A percentile compares a stretch with the other conserved stretches of the same genome.
These are phyloP conservation scores for Xerocomus spinulosus DNA, from an alignment of 768 basidiomycete genomes.

Conservation along the genomic window DNA sequence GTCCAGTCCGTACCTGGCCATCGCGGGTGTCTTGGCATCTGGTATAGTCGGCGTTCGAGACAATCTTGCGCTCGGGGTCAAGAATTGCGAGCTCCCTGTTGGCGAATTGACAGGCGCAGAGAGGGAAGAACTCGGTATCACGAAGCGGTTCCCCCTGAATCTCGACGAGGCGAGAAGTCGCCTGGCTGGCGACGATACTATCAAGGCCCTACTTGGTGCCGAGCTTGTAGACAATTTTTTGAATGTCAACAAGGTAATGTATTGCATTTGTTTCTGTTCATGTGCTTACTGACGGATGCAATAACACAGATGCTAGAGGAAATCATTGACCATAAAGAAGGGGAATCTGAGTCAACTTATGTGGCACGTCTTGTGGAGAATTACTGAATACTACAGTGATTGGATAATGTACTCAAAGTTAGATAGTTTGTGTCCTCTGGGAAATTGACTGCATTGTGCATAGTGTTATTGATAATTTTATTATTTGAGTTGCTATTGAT, in stretches of 20 bases:
- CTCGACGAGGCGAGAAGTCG: slow-evolving; percentile 44
- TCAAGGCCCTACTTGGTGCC: slow-evolving; percentile 41
- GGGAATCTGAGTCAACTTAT: slow-evolving; percentile 17
- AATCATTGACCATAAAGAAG: slow-evolving; percentile 23
- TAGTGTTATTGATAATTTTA: too few relatives aligned
- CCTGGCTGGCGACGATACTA: slow-evolving; percentile 34
- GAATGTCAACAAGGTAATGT: slow-evolving; percentile 45
- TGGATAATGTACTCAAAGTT: too few relatives aligned
- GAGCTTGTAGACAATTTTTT: slow-evolving; percentile 47
- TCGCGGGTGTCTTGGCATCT: slow-evolving; percentile 52
- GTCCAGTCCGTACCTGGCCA: slow-evolving; percentile 53
- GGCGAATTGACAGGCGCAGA: slow-evolving; percentile 43
- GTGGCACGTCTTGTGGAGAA: slow-evolving; percentile 31
- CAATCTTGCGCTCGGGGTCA: slow-evolving; percentile 32
- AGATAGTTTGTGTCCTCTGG: too few relatives aligned
- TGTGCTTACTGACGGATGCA: not conserved
- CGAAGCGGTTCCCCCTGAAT: slow-evolving; percentile 46
- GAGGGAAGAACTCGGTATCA: slow-evolving; percentile 44
- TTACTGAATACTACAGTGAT: slow-evolving; percentile 16
- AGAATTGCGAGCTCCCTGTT: slow-evolving; percentile 39
- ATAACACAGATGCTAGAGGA: slow-evolving; percentile 15
- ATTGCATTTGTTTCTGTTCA: too few relatives aligned
- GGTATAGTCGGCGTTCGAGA: slow-evolving; percentile 50
- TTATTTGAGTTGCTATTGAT: too few relatives aligned
- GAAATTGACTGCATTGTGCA: too few relatives aligned